phyloP scores from a whole-genome alignment of 805 yeast species.

The Metschnikowia vanudenii region DNA sequence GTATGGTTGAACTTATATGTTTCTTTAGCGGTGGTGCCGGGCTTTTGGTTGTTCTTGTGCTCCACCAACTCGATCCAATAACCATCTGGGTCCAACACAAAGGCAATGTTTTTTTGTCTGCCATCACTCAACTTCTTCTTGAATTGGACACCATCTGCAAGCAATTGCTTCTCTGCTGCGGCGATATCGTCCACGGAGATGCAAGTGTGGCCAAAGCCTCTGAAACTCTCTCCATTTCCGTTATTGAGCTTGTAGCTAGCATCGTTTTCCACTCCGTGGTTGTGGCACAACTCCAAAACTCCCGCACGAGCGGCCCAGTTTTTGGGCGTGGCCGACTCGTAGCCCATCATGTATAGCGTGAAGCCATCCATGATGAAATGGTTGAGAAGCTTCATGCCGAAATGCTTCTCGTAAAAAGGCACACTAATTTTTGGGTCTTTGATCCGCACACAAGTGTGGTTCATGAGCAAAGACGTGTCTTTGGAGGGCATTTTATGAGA shows the following conservation, averaged over 20 bases:
- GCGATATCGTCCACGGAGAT: slow-evolving; percentile 79
- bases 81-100: slow-evolving; percentile 92
- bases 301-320: slow-evolving; percentile 56
- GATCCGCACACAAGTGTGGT: slow-evolving; percentile 78
- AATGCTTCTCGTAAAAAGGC: slow-evolving; percentile 68
- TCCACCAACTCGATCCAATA: slow-evolving; percentile 93
- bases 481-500: slow-evolving; percentile 26
- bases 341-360: slow-evolving; percentile 67
- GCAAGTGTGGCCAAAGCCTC: slow-evolving; percentile 95
- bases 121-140: slow-evolving; percentile 87
- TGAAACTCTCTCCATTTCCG: slow-evolving; percentile 80
- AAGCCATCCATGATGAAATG: slow-evolving; percentile 53
- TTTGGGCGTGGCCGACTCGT: slow-evolving; percentile 44
- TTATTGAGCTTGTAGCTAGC: slow-evolving; percentile 58
- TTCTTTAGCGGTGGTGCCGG: slow-evolving; percentile 36
- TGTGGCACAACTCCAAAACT: slow-evolving; percentile 79
- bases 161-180: slow-evolving; percentile 56
- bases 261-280: slow-evolving; percentile 68
- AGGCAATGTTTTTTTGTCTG: slow-evolving; percentile 89
- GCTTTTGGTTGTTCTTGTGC: slow-evolving; percentile 45
- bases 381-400: slow-evolving; percentile 67
- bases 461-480: slow-evolving; percentile 44
- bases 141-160: slow-evolving; percentile 64
- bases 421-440: slow-evolving; percentile 75
- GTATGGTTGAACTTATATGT: slow-evolving; percentile 74